A percentile compares a stretch with the other conserved stretches of the same genome.
These are phyloP conservation scores for Pseudogymnoascus destructans DNA, from an alignment of 2,329 filamentous ascomycete genomes.

Conservation along the genomic window DNA sequence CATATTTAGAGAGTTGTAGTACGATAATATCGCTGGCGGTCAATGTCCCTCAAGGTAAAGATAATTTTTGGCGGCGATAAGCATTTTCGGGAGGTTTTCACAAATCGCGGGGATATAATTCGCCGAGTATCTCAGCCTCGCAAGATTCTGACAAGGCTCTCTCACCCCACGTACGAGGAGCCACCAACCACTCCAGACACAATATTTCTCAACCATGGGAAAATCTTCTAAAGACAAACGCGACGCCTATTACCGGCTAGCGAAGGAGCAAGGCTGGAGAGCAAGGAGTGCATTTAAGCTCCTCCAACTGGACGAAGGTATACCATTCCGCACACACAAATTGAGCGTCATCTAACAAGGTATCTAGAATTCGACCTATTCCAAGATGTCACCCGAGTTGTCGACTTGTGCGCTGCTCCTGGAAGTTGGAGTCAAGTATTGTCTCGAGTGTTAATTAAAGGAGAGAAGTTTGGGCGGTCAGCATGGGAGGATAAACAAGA, in stretches of 20 bases:
- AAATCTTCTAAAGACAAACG: slow-evolving; percentile 99
- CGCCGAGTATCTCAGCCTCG: slow-evolving; percentile 5
- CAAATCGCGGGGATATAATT: slow-evolving; percentile 8
- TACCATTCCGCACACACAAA: not conserved
- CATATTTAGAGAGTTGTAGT: slow-evolving; percentile 16
- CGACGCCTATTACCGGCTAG: slow-evolving; percentile 92
- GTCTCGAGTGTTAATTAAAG: slow-evolving; percentile 83
- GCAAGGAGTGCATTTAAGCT: slow-evolving; percentile 94
- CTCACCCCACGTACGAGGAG: not conserved
- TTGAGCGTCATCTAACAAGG: not conserved
- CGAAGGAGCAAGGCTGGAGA: slow-evolving; percentile 98
- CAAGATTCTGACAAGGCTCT: slow-evolving; percentile 9
- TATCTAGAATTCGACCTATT: slow-evolving; percentile 81
- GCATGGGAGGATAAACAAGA: slow-evolving; percentile 80
- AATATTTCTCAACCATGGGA: slow-evolving; percentile 46
- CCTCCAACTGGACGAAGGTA: slow-evolving; percentile 78
- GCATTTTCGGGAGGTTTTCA: slow-evolving; percentile 7
- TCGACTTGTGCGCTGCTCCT: slow-evolving; percentile 89
- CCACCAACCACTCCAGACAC: not conserved
- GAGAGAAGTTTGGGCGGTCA: slow-evolving; percentile 73
- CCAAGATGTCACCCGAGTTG: slow-evolving; percentile 75
- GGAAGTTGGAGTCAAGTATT: slow-evolving; percentile 97
- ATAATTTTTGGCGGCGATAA: slow-evolving; percentile 8
- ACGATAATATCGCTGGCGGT: slow-evolving; percentile 2
- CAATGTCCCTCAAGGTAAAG: slow-evolving; percentile 9